phyloP scores from a whole-genome alignment of 2,329 filamentous ascomycete species.

The Acarospora socialis region DNA sequence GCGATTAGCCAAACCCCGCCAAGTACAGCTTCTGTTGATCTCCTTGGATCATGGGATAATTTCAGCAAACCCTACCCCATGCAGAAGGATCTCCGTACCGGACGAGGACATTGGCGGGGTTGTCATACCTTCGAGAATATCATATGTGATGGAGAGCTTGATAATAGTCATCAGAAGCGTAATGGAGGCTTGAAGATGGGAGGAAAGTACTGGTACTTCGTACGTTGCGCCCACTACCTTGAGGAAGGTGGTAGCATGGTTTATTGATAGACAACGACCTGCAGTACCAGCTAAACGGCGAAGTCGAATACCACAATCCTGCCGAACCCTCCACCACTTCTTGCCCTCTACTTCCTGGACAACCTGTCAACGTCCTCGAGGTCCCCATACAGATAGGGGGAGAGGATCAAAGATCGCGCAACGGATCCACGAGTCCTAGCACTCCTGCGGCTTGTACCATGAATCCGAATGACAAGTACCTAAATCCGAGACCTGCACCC shows the following conservation, averaged over 20 bases:
- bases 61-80: slow-evolving; percentile 67
- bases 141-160: slow-evolving; percentile 58
- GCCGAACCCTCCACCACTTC: slow-evolving; percentile 57
- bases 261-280: slow-evolving; percentile 3
- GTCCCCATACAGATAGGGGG: slow-evolving; percentile 57
- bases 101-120: slow-evolving; percentile 67
- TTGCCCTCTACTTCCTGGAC: slow-evolving; percentile 79
- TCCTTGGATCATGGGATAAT: slow-evolving; percentile 93
- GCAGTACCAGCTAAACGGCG: slow-evolving; percentile 72
- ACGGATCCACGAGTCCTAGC: slow-evolving; percentile 49
- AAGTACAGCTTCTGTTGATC: slow-evolving; percentile 45
- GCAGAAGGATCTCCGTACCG: slow-evolving; percentile 63
- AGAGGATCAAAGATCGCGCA: no score
- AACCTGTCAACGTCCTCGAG: slow-evolving; percentile 70
- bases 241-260: slow-evolving; percentile 4
- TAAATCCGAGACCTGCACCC: slow-evolving; percentile 48
- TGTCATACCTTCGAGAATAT: slow-evolving; percentile 80
- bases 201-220: slow-evolving; percentile 89
- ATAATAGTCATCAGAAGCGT: slow-evolving; percentile 40
- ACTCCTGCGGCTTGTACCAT: slow-evolving; percentile 54
- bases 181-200: slow-evolving; percentile 82
- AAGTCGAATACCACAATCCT: slow-evolving; percentile 61
- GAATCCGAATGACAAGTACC: slow-evolving; percentile 63
- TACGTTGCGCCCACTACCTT: slow-evolving; percentile 33
- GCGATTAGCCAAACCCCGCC: slow-evolving; percentile 5